Evolutionary conservation across 2,329 filamentous ascomycete genomes (phyloP), one percentile per base, ranked within the genome.

Genomic region (Neonectria ditissima): DNA sequence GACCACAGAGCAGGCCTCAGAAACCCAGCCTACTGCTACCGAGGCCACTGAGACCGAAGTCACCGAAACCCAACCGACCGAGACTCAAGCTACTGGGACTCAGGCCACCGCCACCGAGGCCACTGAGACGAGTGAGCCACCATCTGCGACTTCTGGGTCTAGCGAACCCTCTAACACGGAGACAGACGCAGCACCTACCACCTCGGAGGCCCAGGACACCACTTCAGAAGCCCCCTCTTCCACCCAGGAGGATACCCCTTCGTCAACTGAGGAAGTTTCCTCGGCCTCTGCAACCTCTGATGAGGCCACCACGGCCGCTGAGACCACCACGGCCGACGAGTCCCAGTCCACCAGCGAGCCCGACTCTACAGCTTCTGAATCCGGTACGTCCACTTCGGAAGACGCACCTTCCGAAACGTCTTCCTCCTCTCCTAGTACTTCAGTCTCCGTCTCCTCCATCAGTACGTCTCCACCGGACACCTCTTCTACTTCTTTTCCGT

Each of bases 401-500:
- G 71, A 71, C 67, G 66, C 63, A 60, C 34, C 73, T 69, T 66
- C 69, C 59, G 64, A 68, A 62, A 70, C 71, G 39, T 53, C 66
- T 60, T 65, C 75, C 55, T 69, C 74, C 65, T 73, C 67, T 69
- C 66, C 67, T 55, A 69, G 70, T 76, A 69, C 68, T 69, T 63
- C 73, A 67, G 67, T 60, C 51, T 74, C 71, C 69, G 63, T 73
- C 63, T 69, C 76, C 67, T 71, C 72, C 70, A 68, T 74, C 68
- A 74, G 76, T 77, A 78, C 74, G 76, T 78, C 74, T 66, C 59
- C 50, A 55, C 67, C 63, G 67, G 63, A 58, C 63, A 71, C 63
- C 66, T 76, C 73, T 71, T 69, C 47, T 50, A 22, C 44, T n/a
- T 50, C 47, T 50, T 32, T 20, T 50, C 45, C 9, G 45, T 48